Percentiles rank a stretch among this genome's conserved stretches.
Conservation (phyloP, 805 yeast genomes). For the Spathaspora passalidarum region DNA sequence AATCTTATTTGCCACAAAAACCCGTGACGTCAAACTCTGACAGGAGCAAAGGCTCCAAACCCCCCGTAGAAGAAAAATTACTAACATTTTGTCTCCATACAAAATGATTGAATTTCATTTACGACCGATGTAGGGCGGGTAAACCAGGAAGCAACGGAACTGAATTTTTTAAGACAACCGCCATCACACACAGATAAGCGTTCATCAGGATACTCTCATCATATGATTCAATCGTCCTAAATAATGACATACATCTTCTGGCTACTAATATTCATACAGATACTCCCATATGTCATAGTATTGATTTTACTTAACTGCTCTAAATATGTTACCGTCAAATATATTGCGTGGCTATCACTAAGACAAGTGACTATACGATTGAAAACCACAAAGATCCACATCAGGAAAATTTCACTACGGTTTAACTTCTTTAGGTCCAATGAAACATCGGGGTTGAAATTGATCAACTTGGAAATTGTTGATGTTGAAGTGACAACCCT, state of each 20-base stretch:
- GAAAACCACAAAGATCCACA: slow-evolving; percentile 12
- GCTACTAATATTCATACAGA: not conserved
- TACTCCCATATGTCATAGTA: not conserved
- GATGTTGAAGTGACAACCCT: slow-evolving; percentile 15
- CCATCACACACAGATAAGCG: not conserved
- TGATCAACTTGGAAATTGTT: slow-evolving; percentile 24
- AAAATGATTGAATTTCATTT: no score
- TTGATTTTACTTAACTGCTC: slow-evolving; percentile 17
- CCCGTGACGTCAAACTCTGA: no score
- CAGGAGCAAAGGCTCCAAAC: no score
- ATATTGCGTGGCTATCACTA: slow-evolving; percentile 30
- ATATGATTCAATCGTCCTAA: not conserved
- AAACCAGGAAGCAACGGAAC: not conserved
- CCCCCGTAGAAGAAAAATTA: no score
- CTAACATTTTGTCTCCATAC: no score
- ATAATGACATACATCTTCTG: not conserved
- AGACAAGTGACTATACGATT: slow-evolving; percentile 21
- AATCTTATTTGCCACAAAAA: no score
- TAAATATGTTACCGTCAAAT: slow-evolving; percentile 24
- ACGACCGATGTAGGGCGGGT: not conserved
- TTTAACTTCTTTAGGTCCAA: slow-evolving; percentile 19
- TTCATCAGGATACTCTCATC: no score
- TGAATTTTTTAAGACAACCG: not conserved
- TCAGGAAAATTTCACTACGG: slow-evolving; percentile 18
- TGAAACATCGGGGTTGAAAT: slow-evolving; percentile 21